Evolutionary conservation across 805 yeast genomes (phyloP).

Genomic region (Saturnispora dispora): DNA sequence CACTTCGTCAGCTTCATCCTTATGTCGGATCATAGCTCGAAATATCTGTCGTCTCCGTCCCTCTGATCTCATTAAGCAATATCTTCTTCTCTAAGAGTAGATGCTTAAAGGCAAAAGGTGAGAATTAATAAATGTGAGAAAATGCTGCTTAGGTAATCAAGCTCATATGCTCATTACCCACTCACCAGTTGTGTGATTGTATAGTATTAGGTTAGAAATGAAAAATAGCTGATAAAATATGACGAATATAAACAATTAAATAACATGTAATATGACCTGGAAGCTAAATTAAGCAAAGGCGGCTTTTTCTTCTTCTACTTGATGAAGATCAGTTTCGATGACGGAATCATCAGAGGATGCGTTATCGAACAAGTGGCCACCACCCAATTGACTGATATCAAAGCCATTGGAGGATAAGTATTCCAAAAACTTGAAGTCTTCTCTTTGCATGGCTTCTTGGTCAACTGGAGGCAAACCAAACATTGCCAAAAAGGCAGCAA

Average conservation of each 20-base stretch:
- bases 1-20: slow-evolving; percentile 1
- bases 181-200: too few relatives aligned
- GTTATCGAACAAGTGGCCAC: slow-evolving; percentile 17
- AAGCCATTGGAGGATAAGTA: slow-evolving; percentile 63
- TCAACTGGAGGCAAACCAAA: slow-evolving; percentile 73
- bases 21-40: slow-evolving; percentile 3
- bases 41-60: slow-evolving; percentile 3
- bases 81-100: not conserved
- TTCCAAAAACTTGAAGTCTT: slow-evolving; percentile 61
- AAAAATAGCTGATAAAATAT: not conserved
- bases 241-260: not conserved
- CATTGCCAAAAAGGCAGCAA: slow-evolving; percentile 60
- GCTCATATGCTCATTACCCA: not conserved
- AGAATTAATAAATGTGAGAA: not conserved
- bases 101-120: not conserved
- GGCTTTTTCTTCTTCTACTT: not conserved
- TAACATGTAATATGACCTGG: not conserved
- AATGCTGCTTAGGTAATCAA: not conserved
- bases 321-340: slow-evolving; percentile 1
- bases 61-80: slow-evolving; percentile 2
- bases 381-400: slow-evolving; percentile 53
- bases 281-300: not conserved
- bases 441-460: slow-evolving; percentile 72
- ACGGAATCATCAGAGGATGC: not conserved
- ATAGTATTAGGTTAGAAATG: not conserved